phyloP scores from a whole-genome alignment of 1,284 basidiomycete genomes.

The Peniophora sp. region DNA sequence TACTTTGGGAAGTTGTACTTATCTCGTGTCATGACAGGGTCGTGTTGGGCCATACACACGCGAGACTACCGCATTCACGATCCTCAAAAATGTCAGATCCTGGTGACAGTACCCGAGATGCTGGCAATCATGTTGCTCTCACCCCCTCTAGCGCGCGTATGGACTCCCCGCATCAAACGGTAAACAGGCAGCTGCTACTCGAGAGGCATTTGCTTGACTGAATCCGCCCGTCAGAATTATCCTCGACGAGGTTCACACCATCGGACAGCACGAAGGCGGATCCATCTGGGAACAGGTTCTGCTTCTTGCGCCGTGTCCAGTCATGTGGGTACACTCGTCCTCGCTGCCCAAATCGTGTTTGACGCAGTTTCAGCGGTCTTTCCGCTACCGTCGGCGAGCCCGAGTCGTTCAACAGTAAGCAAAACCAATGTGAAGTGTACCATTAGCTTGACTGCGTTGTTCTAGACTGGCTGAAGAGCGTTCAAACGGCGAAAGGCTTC shows the following conservation, averaged over 20 bases:
- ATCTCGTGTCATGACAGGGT: slow-evolving; percentile 25
- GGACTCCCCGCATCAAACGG: slow-evolving; percentile 59
- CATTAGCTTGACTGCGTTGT: no score
- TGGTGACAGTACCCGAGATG: slow-evolving; percentile 67
- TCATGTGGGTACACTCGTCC: slow-evolving; percentile 41
- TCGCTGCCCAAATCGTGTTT: neutral
- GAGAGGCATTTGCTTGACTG: neutral
- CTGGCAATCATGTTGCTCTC: slow-evolving; percentile 62
- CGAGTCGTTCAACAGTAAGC: slow-evolving; percentile 43
- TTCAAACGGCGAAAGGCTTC: slow-evolving; percentile 51
- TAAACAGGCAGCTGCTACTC: slow-evolving; percentile 15
- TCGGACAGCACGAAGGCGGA: slow-evolving; percentile 61
- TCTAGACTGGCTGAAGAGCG: slow-evolving; percentile 44
- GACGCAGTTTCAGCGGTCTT: slow-evolving; percentile 38
- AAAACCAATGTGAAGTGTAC: no score
- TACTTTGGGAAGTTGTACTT: neutral
- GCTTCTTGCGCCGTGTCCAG: slow-evolving; percentile 55
- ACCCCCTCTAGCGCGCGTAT: slow-evolving; percentile 48
- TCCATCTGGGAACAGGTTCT: slow-evolving; percentile 67
- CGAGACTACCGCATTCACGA: slow-evolving; percentile 59
- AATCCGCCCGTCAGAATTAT: slow-evolving; percentile 39
- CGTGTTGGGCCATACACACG: slow-evolving; percentile 62
- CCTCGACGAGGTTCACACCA: slow-evolving; percentile 66
- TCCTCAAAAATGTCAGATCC: slow-evolving; percentile 59
- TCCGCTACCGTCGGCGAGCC: slow-evolving; percentile 66